Conservation (phyloP, 306 rosid species). For the Castanea crenata region DNA sequence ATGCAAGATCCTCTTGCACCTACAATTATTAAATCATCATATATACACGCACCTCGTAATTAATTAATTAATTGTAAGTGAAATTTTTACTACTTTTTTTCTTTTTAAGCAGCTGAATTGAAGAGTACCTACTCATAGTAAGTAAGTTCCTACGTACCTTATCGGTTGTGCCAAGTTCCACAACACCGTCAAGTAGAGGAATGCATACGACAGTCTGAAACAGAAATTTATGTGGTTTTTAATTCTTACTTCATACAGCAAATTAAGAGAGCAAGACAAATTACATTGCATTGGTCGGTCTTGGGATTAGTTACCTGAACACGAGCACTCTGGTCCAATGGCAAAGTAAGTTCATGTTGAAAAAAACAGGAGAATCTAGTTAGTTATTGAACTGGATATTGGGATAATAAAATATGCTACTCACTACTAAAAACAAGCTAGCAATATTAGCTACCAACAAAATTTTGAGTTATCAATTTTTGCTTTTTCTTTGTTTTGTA, state of each 20-base stretch:
- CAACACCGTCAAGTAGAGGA: conserved; percentile 85
- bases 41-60: not conserved
- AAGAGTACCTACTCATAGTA: not conserved
- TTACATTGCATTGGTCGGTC: not conserved
- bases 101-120: not conserved
- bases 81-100: not conserved
- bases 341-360: conserved; percentile 10
- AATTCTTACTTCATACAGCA: not conserved
- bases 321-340: conserved; percentile 67
- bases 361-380: conserved; percentile 9
- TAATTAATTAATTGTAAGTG: too few species aligned
- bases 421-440: too few species aligned
- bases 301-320: conserved; percentile 51
- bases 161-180: conserved; percentile 81
- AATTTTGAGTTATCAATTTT: not conserved
- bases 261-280: not conserved
- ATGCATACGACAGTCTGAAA: conserved; percentile 88
- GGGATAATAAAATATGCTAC: not conserved
- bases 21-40: conserved; percentile 7
- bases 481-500: not conserved
- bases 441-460: too few species aligned
- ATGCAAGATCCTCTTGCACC: conserved; percentile 70
- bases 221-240: not conserved
- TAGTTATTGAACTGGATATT: conserved; percentile 2
- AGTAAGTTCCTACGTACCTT: conserved; percentile 38